Conservation (phyloP, 768 basidiomycete genomes). For the Kwoniella dejecticola region DNA sequence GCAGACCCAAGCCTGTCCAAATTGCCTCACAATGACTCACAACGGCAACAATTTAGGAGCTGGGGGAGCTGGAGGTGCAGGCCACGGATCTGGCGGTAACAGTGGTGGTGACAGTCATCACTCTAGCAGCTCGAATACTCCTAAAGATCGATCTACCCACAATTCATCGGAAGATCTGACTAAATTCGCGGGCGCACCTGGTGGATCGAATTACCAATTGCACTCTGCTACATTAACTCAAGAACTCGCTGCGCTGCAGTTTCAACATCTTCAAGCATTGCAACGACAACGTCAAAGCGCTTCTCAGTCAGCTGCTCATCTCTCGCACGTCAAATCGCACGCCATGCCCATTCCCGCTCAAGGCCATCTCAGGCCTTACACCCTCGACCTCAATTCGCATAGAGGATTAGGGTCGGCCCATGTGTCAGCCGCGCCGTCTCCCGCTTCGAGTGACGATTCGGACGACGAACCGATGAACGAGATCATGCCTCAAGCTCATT, state of each 20-base stretch:
- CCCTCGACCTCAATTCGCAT: constrained; percentile 36
- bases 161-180: constrained; percentile 52
- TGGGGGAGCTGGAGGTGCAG: constrained; percentile 21
- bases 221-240: constrained; percentile 42
- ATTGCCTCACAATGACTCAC: constrained; percentile 46
- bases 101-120: constrained; percentile 43
- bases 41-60: constrained; percentile 13
- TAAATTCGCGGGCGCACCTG: constrained; percentile 33
- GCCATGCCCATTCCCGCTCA: constrained; percentile 12
- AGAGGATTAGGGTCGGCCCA: constrained; percentile 38
- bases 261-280: constrained; percentile 43
- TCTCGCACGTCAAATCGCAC: constrained; percentile 12
- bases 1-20: constrained; percentile 55
- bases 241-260: constrained; percentile 46
- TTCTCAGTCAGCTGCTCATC: constrained; percentile 9
- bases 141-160: constrained; percentile 43
- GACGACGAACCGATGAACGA: constrained; percentile 47
- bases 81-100: constrained; percentile 30
- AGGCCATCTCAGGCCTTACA: constrained; percentile 35
- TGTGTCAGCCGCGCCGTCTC: constrained; percentile 49
- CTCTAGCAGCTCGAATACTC: constrained; percentile 51
- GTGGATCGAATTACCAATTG: constrained; percentile 23
- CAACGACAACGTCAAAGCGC: constrained; percentile 24
- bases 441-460: constrained; percentile 49
- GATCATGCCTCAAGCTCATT: constrained; percentile 31